phyloP scores from a whole-genome alignment of 352 stramenopile species.

The Globisporangium parvum region DNA sequence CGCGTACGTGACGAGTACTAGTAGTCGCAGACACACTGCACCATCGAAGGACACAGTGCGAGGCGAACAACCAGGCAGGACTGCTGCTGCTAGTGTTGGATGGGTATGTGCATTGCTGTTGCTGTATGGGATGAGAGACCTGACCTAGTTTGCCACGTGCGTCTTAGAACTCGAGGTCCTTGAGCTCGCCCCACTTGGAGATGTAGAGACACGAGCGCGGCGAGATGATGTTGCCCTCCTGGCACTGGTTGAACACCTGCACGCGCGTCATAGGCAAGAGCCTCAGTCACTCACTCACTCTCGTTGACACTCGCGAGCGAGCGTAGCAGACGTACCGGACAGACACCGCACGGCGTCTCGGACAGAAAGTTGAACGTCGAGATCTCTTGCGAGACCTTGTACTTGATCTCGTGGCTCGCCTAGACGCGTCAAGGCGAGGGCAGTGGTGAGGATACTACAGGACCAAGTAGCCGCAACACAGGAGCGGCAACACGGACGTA shows the following conservation, averaged over 20 bases:
- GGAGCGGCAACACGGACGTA: conserved; percentile 20
- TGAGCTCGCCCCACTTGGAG: conserved; percentile 87
- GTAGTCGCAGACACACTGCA: no score
- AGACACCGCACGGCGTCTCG: conserved; percentile 85
- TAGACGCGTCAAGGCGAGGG: conserved; percentile 17
- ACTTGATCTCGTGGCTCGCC: conserved; percentile 74
- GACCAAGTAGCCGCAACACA: no score
- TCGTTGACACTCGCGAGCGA: no score
- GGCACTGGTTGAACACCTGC: conserved; percentile 87
- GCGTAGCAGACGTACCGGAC: conserved; percentile 62
- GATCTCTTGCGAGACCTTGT: conserved; percentile 85
- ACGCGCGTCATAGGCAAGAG: conserved; percentile 12
- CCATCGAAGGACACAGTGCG: background rate
- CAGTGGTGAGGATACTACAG: no score
- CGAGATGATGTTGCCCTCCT: conserved; percentile 89
- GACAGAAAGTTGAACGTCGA: conserved; percentile 87
- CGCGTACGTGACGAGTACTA: no score
- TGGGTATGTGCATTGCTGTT: background rate
- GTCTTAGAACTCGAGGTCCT: conserved; percentile 76
- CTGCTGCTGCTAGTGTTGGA: no score
- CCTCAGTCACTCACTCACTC: no score
- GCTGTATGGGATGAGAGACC: background rate
- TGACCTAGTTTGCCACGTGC: no score
- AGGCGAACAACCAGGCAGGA: background rate
- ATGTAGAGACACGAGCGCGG: conserved; percentile 89